Evolutionary conservation across 345 rosid genomes (phyloP).

Genomic region (Dipteronia sinensis): DNA sequence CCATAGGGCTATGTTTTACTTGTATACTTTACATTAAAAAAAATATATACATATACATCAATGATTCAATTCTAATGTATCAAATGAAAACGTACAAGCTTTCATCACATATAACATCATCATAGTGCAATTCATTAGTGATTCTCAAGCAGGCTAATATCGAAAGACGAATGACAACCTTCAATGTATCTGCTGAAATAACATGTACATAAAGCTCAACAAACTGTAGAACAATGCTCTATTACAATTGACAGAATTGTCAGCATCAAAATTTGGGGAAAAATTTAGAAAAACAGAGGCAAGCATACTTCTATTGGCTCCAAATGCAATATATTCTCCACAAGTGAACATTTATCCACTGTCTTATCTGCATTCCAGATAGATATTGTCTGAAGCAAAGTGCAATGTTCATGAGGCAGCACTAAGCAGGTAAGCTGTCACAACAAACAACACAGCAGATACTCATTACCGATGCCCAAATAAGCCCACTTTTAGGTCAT

Average conservation of each 20-base stretch:
- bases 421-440: slow-evolving; percentile 79
- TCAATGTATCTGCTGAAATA: background rate
- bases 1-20: background rate
- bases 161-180: background rate
- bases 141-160: background rate
- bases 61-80: background rate
- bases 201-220: background rate
- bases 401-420: slow-evolving; percentile 63
- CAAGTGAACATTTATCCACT: slow-evolving; percentile 53
- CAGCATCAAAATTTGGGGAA: background rate
- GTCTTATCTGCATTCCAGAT: slow-evolving; percentile 87
- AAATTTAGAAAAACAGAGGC: background rate
- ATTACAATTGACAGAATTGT: background rate
- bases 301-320: slow-evolving; percentile 83
- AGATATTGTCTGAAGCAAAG: slow-evolving; percentile 70
- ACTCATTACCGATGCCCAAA: background rate
- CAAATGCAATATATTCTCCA: slow-evolving; percentile 81
- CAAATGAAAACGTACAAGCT: background rate
- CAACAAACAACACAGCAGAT: slow-evolving; percentile 16
- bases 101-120: background rate
- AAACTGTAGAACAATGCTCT: background rate
- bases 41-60: background rate
- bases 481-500: slow-evolving; percentile 4
- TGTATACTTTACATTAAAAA: background rate
- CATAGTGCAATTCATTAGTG: background rate